A percentile compares a stretch with the other conserved stretches of the same genome.
Conservation (phyloP, 2,329 filamentous ascomycete genomes). For the Pseudogymnoascus destructans region DNA sequence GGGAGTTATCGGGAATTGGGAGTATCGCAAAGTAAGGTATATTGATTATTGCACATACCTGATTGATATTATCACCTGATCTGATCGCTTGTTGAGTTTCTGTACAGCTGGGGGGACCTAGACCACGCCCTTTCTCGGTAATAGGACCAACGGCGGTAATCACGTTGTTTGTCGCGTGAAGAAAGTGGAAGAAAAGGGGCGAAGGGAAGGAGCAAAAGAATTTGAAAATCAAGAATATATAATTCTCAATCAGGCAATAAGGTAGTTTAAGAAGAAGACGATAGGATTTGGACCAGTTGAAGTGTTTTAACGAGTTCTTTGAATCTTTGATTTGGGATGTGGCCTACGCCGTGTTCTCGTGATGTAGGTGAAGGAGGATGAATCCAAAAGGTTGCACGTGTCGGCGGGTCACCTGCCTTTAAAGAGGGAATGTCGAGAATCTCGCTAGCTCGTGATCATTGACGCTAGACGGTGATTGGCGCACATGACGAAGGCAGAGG, state of each 20-base stretch:
- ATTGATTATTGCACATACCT: background rate
- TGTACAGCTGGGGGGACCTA: constrained; percentile 5
- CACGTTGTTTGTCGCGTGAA: constrained; percentile 7
- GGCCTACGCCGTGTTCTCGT: background rate
- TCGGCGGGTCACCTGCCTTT: constrained; percentile 7
- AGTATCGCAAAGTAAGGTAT: background rate
- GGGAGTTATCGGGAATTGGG: background rate
- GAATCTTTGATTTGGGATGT: background rate
- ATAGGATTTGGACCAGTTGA: background rate
- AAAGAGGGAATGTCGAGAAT: constrained; percentile 7
- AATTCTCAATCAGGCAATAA: constrained; percentile 7
- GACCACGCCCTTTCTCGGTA: constrained; percentile 2
- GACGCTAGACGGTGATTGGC: constrained; percentile 4
- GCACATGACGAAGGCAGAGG: constrained; percentile 4
- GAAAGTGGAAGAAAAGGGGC: too few species aligned
- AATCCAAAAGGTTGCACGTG: background rate
- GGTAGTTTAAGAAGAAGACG: constrained; percentile 3
- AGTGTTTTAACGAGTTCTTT: background rate
- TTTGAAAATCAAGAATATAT: background rate
- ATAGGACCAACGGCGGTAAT: constrained; percentile 2
- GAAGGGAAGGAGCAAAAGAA: background rate
- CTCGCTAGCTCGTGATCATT: constrained; percentile 7
- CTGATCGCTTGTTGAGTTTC: constrained; percentile 4
- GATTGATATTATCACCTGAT: constrained; percentile 7
- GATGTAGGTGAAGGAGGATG: background rate